A percentile compares a stretch with the other conserved stretches of the same genome.
Evolutionary conservation across 2,329 filamentous ascomycete genomes (phyloP).

Genomic region (Colletotrichum tropicicola): DNA sequence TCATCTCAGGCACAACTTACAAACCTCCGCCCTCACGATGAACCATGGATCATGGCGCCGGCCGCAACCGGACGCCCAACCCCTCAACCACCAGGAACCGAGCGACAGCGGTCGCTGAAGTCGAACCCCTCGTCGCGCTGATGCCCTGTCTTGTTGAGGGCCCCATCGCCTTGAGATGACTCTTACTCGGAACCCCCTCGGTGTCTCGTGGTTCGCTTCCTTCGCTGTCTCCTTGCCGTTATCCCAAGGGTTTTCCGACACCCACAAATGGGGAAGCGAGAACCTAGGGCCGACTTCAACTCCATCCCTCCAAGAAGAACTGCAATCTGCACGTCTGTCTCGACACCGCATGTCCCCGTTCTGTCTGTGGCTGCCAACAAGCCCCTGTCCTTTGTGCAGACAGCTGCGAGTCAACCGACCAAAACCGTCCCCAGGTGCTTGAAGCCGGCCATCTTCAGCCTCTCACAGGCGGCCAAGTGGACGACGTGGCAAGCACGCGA

Average conservation of each 20-base stretch:
- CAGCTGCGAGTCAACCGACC: constrained; percentile 13
- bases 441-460: constrained; percentile 28
- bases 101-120: neutral
- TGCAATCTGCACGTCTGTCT: neutral
- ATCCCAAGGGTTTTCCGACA: neutral
- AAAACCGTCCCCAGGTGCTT: neutral
- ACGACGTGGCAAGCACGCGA: constrained; percentile 32
- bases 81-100: neutral
- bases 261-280: neutral
- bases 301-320: neutral
- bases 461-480: constrained; percentile 41
- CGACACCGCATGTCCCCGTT: neutral
- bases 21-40: neutral
- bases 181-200: neutral
- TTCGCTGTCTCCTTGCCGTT: neutral
- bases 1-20: constrained; percentile 3
- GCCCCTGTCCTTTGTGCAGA: neutral
- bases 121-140: neutral
- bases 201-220: neutral
- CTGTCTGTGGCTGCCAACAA: neutral
- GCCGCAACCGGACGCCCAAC: constrained; percentile 2
- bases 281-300: neutral
- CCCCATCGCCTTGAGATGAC: neutral
- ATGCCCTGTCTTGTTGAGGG: neutral
- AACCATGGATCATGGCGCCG: neutral